These are phyloP conservation scores for Chloranthus sessilifolius DNA, from an alignment of 164 flowering plant genomes.

Conservation along the genomic window DNA sequence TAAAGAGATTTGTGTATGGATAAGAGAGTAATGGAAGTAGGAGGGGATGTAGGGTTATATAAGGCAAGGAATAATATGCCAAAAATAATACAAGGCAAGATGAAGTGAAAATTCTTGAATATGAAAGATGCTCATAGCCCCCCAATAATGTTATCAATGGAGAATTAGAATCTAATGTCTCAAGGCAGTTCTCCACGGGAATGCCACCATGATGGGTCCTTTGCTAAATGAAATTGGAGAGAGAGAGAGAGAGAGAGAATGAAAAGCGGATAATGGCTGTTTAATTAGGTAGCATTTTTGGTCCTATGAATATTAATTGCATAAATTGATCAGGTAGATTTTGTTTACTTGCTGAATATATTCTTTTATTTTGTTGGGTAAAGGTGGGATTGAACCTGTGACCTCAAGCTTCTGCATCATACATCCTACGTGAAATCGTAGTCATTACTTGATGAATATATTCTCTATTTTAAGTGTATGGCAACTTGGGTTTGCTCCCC, in stretches of 20 bases:
- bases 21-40: conserved; percentile 32
- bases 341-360: neutral
- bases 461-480: too few species aligned
- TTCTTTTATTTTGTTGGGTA: too few species aligned
- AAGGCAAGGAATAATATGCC: conserved; percentile 23
- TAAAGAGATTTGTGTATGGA: conserved; percentile 22
- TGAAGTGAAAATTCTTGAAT: conserved; percentile 24
- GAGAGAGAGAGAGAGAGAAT: too few species aligned
- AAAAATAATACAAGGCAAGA: conserved; percentile 36
- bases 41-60: conserved; percentile 23
- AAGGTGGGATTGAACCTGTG: too few species aligned
- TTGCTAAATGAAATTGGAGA: too few species aligned
- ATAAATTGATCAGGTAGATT: neutral
- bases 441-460: too few species aligned
- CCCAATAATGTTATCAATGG: conserved; percentile 46
- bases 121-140: conserved; percentile 46
- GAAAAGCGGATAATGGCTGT: too few species aligned
- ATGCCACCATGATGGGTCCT: neutral
- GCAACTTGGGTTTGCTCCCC: too few species aligned
- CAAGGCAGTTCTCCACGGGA: conserved; percentile 2
- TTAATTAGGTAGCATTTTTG: too few species aligned
- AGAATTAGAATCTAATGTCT: conserved; percentile 48
- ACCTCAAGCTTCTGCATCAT: too few species aligned
- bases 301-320: neutral
- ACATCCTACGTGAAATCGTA: too few species aligned